phyloP scores from a whole-genome alignment of 306 rosid genomes.

The Glycine soja region DNA sequence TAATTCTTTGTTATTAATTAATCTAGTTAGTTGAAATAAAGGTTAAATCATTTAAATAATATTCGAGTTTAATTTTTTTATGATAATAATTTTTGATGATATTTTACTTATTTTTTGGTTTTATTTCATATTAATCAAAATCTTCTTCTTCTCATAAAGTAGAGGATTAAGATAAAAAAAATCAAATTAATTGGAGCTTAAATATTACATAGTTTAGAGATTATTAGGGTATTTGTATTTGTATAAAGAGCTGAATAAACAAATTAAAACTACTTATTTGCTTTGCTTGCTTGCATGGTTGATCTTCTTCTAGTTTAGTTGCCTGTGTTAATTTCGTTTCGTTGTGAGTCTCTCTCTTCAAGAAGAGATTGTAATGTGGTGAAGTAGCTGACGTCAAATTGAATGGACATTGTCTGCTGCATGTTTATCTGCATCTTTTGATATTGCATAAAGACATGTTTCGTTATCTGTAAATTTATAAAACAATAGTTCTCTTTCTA shows the following conservation, averaged over 20 bases:
- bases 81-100: no score
- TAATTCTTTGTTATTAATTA: conserved; percentile 38
- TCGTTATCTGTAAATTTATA: not conserved
- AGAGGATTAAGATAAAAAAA: no score
- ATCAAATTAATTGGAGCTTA: not conserved
- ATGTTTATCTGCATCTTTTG: conserved; percentile 34
- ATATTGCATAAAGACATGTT: conserved; percentile 24
- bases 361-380: conserved; percentile 9
- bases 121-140: no score
- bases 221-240: conserved; percentile 22
- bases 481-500: not conserved
- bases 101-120: no score
- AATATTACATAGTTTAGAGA: conserved; percentile 29
- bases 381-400: not conserved
- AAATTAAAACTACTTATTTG: conserved; percentile 27
- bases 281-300: conserved; percentile 24
- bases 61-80: no score
- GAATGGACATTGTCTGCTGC: conserved; percentile 7
- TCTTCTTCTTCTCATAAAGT: no score
- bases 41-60: no score
- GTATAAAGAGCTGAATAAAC: conserved; percentile 40
- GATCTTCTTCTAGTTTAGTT: not conserved
- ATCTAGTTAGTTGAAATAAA: conserved; percentile 24
- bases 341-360: not conserved
- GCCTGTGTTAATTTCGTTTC: conserved; percentile 21